These are phyloP conservation scores for Nannochloropsis gaditana DNA, from an alignment of 108 stramenopile species.

Conservation along the genomic window DNA sequence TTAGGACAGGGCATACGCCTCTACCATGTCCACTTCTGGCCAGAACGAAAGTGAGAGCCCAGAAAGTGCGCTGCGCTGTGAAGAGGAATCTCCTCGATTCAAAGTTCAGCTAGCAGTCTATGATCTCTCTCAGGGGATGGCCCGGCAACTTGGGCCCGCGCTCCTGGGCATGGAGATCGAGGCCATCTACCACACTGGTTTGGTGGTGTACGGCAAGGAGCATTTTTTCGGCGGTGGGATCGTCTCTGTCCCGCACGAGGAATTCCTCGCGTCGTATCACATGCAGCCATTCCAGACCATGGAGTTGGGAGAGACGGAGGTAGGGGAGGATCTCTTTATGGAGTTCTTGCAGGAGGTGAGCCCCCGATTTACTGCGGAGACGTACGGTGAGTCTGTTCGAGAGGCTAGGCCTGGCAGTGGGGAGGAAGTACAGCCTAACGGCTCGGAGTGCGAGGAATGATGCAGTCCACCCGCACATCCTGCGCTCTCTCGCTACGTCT, in stretches of 20 bases:
- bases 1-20: too few species aligned
- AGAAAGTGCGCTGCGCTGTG: background rate
- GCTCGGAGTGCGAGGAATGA: too few species aligned
- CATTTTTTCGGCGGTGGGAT: conserved; percentile 57
- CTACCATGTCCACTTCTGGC: too few species aligned
- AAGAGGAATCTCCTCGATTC: background rate
- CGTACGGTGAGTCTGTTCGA: conserved; percentile 29
- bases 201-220: conserved; percentile 50
- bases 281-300: conserved; percentile 41
- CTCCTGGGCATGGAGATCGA: conserved; percentile 56
- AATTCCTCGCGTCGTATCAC: conserved; percentile 38
- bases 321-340: conserved; percentile 43
- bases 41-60: too few species aligned
- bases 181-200: conserved; percentile 21
- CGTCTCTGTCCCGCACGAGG: conserved; percentile 42
- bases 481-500: too few species aligned
- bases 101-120: conserved; percentile 55
- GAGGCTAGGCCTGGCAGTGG: background rate
- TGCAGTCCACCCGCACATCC: too few species aligned
- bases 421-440: background rate
- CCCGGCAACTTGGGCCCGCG: conserved; percentile 34
- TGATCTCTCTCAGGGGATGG: conserved; percentile 54
- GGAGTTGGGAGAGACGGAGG: conserved; percentile 46
- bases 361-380: conserved; percentile 38
- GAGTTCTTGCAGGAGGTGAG: conserved; percentile 44